A percentile compares a stretch with the other conserved stretches of the same genome.
phyloP scores from a whole-genome alignment of 495 filamentous ascomycete species.

The Trichoderma erinaceum region DNA sequence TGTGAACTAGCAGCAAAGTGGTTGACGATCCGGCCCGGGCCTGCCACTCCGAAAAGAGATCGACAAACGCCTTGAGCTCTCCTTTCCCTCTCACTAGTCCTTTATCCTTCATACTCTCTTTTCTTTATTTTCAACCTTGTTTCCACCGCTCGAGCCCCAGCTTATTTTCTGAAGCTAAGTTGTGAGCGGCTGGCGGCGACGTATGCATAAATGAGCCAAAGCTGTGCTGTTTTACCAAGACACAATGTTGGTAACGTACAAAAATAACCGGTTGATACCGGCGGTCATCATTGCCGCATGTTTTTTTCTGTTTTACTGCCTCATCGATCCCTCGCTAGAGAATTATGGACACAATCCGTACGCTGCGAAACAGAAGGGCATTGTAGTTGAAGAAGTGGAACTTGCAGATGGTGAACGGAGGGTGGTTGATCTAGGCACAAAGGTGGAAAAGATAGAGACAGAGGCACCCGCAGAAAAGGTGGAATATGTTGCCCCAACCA shows the following conservation, averaged over 20 bases:
- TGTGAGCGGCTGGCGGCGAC: not conserved
- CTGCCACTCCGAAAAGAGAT: not conserved
- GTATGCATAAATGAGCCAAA: not conserved
- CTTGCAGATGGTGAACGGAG: not conserved
- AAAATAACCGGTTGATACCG: constrained; percentile 8
- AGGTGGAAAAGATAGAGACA: not conserved
- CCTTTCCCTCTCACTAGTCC: not conserved
- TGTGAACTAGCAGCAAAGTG: not conserved
- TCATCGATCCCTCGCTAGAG: not conserved
- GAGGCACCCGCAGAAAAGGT: not conserved
- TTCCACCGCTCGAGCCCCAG: not conserved
- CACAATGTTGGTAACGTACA: constrained; percentile 10
- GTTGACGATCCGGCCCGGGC: constrained; percentile 4
- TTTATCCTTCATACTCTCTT: not conserved
- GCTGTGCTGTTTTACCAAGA: not conserved
- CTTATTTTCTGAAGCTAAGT: not conserved
- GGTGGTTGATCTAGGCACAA: not conserved
- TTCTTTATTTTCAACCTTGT: not conserved
- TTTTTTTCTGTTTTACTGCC: constrained; percentile 2
- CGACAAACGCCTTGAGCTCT: not conserved
- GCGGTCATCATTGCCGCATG: constrained; percentile 3
- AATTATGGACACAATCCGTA: not conserved
- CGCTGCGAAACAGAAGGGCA: not conserved
- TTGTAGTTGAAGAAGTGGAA: not conserved
- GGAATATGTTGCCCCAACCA: constrained; percentile 1